Base-by-base conservation (phyloP, 768 basidiomycete species). In the Megacollybia marginata region DNA sequence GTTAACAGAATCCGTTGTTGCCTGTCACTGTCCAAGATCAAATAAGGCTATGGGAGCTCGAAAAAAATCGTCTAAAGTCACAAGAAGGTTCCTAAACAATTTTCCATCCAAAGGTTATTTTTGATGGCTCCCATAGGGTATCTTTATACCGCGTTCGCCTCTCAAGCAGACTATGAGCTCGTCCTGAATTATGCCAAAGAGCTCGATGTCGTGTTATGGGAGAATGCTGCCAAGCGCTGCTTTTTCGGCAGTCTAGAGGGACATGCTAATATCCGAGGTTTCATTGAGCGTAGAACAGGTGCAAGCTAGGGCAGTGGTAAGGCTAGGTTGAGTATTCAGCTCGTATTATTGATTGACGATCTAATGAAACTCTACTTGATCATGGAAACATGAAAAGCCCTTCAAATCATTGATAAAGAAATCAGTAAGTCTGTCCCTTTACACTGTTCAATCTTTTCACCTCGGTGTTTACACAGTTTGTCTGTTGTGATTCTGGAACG, bases 11-110 rank as follows among this genome's bases (percentile, higher is more conserved):
- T 61, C 94, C 94, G 9, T 71, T 98, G 12, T 73, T 99, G 19
- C 95, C 96, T 28, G 92, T 96, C 42, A 98, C 96, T 0, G 95
- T 99, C 0, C 93, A 96, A 61, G 95, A 99, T 68, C 95, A 98
- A 67, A 89, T 99, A 53, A 83, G 95, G 50, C 74, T 98, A 15
- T 99, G 96, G 93, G 94, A 99, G 66, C 74, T 94, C 42, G 96
- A 98, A 70, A 80, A 87, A 66, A 93, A 96, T 63, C 80, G 96
- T 48, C 72, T 98, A 9, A 86, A 88, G 59, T 85, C 88, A 38
- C 75, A 83, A 63, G 89, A 95, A 77, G 92, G 94, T 92, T 61
- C 50, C 69, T 63, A 46, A 51, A 48, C 49, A 19, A 20, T 20
- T 49, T 13, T 15, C 20, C 23, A 10, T 52, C 20, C 16, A n/a